Percentiles rank a stretch among this genome's conserved stretches.
Conservation (phyloP, 1,284 basidiomycete species). For the Vanrija pseudolonga region DNA sequence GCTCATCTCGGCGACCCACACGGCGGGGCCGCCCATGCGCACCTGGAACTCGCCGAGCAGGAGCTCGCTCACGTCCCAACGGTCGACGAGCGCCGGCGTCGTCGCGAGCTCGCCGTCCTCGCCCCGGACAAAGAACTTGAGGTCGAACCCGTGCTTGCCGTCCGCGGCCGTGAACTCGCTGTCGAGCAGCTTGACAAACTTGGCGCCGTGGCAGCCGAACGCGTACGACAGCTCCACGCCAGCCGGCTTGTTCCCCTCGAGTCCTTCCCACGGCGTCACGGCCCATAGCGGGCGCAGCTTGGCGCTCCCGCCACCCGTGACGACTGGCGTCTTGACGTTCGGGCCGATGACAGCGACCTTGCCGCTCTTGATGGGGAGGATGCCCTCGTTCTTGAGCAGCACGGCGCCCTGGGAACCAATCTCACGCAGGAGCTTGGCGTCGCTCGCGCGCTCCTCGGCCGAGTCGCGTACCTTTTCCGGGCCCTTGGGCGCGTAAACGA, state of each 20-base stretch:
- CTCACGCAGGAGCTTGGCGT: conserved; percentile 21
- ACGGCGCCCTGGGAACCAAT: conserved; percentile 54
- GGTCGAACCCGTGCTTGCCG: conserved; percentile 24
- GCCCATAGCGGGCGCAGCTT: conserved; percentile 53
- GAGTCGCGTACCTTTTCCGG: conserved; percentile 15
- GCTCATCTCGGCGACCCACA: conserved; percentile 23
- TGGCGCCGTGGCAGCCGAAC: conserved; percentile 21
- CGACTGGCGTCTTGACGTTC: conserved; percentile 56
- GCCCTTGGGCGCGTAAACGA: conserved; percentile 21
- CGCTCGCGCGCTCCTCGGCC: conserved; percentile 9
- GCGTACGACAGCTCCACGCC: conserved; percentile 51
- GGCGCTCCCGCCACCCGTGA: conserved; percentile 59
- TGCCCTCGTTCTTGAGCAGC: conserved; percentile 59
- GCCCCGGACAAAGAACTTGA: conserved; percentile 22
- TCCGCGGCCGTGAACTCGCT: conserved; percentile 20
- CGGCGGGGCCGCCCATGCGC: conserved; percentile 9
- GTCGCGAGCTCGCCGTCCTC: conserved; percentile 10
- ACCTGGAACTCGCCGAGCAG: conserved; percentile 28
- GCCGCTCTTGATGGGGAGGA: conserved; percentile 28
- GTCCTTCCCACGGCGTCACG: conserved; percentile 56
- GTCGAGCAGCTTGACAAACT: conserved; percentile 24
- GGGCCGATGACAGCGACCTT: conserved; percentile 57
- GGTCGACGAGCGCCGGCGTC: conserved; percentile 12
- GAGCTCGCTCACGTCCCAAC: conserved; percentile 18
- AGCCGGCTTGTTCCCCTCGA: conserved; percentile 50